A percentile compares a stretch with the other conserved stretches of the same genome.
phyloP scores from a whole-genome alignment of 2,329 filamentous ascomycete species.

The Fusarium staphyleae region DNA sequence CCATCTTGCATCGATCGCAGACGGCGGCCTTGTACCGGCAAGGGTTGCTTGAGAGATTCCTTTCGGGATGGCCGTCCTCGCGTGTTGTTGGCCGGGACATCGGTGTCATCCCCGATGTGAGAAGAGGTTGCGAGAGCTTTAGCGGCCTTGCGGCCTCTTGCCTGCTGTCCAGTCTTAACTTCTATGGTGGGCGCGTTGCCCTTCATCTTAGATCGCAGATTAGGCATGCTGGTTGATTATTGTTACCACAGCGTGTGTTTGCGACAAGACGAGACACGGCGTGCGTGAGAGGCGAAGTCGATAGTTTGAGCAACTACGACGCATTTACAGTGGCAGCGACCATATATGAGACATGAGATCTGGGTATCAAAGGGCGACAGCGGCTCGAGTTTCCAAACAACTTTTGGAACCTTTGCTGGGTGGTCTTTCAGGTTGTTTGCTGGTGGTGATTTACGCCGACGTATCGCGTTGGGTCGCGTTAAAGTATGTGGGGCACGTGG shows the following conservation, averaged over 20 bases:
- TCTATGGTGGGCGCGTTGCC: neutral
- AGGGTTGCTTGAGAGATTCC: neutral
- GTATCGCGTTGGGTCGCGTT: conserved; percentile 2
- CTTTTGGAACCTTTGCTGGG: neutral
- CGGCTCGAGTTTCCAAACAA: neutral
- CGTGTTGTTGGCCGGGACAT: neutral
- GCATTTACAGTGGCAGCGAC: neutral
- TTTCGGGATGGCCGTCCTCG: conserved; percentile 1
- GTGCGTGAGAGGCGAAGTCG: neutral
- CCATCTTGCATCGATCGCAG: conserved; percentile 19
- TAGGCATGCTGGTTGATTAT: conserved; percentile 19
- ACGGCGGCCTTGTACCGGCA: conserved; percentile 2
- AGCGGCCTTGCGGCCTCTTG: conserved; percentile 6
- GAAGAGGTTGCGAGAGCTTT: neutral
- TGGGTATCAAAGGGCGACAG: too few species aligned
- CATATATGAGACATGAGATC: too few species aligned
- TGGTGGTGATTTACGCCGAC: neutral
- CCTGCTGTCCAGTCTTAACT: neutral
- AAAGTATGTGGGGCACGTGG: conserved; percentile 18
- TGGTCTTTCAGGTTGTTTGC: neutral
- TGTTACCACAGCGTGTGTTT: conserved; percentile 1
- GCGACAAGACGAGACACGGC: neutral
- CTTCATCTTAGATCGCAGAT: conserved; percentile 17
- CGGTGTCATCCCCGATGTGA: conserved; percentile 8
- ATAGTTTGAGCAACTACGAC: neutral